phyloP scores from a whole-genome alignment of 169 alveolate genomes.

The Plasmodium sp. region DNA sequence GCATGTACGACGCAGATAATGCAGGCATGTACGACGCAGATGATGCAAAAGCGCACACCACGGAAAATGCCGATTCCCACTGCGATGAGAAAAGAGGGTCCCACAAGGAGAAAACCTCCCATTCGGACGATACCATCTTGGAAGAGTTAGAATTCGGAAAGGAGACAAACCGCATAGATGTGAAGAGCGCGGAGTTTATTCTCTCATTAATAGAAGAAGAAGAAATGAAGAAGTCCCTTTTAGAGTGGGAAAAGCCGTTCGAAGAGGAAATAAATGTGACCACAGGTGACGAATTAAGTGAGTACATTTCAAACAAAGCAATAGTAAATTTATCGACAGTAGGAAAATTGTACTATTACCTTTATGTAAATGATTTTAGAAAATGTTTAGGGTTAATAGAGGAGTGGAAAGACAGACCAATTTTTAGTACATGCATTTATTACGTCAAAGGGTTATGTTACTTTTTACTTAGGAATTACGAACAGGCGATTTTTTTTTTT shows the following conservation, averaged over 20 bases:
- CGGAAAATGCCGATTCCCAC: not conserved
- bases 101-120: not conserved
- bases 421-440: conserved; percentile 37
- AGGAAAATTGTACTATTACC: conserved; percentile 16
- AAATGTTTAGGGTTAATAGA: conserved; percentile 46
- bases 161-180: conserved; percentile 6
- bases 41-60: not conserved
- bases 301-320: conserved; percentile 13
- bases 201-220: conserved; percentile 42
- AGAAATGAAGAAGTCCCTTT: conserved; percentile 13
- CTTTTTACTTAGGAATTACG: conserved; percentile 54
- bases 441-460: conserved; percentile 53
- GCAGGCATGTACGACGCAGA: too few species aligned
- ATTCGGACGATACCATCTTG: conserved; percentile 10
- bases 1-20: too few species aligned
- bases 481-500: conserved; percentile 21
- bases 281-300: not conserved
- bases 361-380: conserved; percentile 52
- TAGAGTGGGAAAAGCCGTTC: conserved; percentile 3
- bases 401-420: conserved; percentile 48
- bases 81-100: not conserved
- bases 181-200: conserved; percentile 27
- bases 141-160: conserved; percentile 35
- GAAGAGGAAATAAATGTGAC: not conserved
- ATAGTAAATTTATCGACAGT: conserved; percentile 23